Evolutionary conservation across 805 yeast genomes (phyloP).

Genomic region (Candida chilensis): DNA sequence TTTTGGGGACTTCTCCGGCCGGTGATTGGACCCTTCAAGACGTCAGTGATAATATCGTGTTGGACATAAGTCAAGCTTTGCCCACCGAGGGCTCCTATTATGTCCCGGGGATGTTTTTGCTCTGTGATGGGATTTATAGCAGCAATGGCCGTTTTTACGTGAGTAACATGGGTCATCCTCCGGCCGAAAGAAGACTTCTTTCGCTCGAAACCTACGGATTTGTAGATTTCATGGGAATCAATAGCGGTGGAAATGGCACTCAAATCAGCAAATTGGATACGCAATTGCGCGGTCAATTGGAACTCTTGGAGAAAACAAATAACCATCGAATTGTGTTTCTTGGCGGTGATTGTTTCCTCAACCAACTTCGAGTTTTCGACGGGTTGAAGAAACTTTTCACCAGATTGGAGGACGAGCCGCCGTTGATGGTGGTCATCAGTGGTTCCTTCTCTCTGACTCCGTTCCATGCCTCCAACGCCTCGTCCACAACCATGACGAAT

Average conservation of each 20-base stretch:
- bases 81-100: slow-evolving; percentile 60
- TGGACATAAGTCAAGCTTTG: slow-evolving; percentile 54
- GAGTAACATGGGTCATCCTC: slow-evolving; percentile 76
- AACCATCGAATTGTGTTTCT: slow-evolving; percentile 58
- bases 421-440: slow-evolving; percentile 63
- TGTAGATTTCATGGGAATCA: slow-evolving; percentile 54
- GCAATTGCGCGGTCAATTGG: slow-evolving; percentile 44
- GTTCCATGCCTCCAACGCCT: slow-evolving; percentile 46
- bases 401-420: slow-evolving; percentile 44
- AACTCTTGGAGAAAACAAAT: slow-evolving; percentile 43
- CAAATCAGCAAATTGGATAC: slow-evolving; percentile 48
- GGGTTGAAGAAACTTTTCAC: slow-evolving; percentile 58
- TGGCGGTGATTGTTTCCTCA: slow-evolving; percentile 69
- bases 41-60: slow-evolving; percentile 60
- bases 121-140: slow-evolving; percentile 81
- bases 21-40: slow-evolving; percentile 81
- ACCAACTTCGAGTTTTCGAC: slow-evolving; percentile 46
- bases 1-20: slow-evolving; percentile 49
- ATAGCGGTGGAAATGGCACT: slow-evolving; percentile 10
- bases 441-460: slow-evolving; percentile 78
- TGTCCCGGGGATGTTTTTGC: slow-evolving; percentile 66
- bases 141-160: slow-evolving; percentile 67
- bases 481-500: slow-evolving; percentile 35
- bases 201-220: slow-evolving; percentile 71
- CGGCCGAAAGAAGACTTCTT: slow-evolving; percentile 64